Base-by-base conservation (phyloP, 345 rosid species). In the Populus tremula region DNA sequence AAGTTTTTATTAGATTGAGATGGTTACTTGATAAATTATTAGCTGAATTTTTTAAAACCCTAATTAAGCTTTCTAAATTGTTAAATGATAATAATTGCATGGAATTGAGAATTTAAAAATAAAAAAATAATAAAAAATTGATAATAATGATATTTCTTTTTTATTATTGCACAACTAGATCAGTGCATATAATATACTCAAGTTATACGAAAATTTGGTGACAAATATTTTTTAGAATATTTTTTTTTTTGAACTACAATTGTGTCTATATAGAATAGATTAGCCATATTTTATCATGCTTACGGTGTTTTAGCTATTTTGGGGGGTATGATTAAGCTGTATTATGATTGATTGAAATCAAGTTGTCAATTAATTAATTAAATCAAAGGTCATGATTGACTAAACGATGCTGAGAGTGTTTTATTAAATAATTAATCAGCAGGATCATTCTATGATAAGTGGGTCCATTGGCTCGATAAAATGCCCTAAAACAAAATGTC, bases 401-500 rank as follows among this genome's bases (percentile, higher is more conserved):
- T 71, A 53, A 29, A n/a, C 12, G 59, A 50, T n/a, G 39, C 41
- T 50, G 8, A 56, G 5, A 21, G 9, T 5, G 2, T 56, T 6
- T 12, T 45, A 3, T 16, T 74, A 35, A 75, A 80, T 75, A 65
- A 76, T 65, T 71, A 71, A 76, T 65, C 54, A 33, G 63, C 67
- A 31, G 77, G 80, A 72, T 56, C 59, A 72, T 31, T 76, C 33
- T 23, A 72, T 33, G 36, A 33, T 68, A 45, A 38, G 16, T 2
- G 38, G 71, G 76, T 25, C 73, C 83, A 71, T 59, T 5, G 14
- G 41, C 7, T 36, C 23, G 20, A 17, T 47, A 64, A 72, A 61
- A 62, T 43, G 66, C 74, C 74, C 62, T 6, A 66, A n/a, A 76
- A 45, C 77, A 72, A 69, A 62, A 14, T 72, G 80, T 67, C 80